Evolutionary conservation across 768 basidiomycete species (phyloP).

Genomic region (Phaeolepiota aurea): DNA sequence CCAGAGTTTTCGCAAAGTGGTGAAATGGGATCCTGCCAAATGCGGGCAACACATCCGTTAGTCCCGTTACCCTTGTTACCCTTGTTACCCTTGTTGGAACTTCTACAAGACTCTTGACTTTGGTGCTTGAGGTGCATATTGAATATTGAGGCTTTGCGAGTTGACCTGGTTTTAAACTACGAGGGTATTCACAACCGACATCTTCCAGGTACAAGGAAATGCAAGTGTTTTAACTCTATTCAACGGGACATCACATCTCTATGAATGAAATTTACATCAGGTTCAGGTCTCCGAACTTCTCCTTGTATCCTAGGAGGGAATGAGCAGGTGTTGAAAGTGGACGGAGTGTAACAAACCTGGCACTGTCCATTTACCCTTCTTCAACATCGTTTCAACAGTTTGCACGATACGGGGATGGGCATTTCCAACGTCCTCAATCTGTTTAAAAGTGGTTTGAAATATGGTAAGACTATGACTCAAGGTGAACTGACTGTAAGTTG

Average conservation of each 20-base stretch:
- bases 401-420: constrained; percentile 90
- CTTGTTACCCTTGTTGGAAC: too few relatives aligned
- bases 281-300: constrained; percentile 94
- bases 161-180: too few relatives aligned
- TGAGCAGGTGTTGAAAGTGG: not conserved
- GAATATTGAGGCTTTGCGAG: too few relatives aligned
- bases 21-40: too few relatives aligned
- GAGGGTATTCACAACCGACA: too few relatives aligned
- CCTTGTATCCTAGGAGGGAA: constrained; percentile 63
- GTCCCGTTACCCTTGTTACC: too few relatives aligned
- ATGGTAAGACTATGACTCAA: not conserved
- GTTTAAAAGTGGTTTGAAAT: constrained; percentile 1
- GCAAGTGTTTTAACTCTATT: not conserved
- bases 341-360: constrained; percentile 50
- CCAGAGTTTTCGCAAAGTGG: too few relatives aligned
- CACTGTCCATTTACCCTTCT: constrained; percentile 98
- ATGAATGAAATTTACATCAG: constrained; percentile 53
- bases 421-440: constrained; percentile 85
- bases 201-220: too few relatives aligned
- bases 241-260: constrained; percentile 5
- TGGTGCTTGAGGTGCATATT: too few relatives aligned
- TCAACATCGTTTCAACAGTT: constrained; percentile 89
- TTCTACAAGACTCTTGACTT: too few relatives aligned
- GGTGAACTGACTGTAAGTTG: constrained; percentile 79
- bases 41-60: too few relatives aligned